Evolutionary conservation across 2,329 filamentous ascomycete species (phyloP), one percentile per base, ranked within the genome.

Genomic region (Acarospora socialis): DNA sequence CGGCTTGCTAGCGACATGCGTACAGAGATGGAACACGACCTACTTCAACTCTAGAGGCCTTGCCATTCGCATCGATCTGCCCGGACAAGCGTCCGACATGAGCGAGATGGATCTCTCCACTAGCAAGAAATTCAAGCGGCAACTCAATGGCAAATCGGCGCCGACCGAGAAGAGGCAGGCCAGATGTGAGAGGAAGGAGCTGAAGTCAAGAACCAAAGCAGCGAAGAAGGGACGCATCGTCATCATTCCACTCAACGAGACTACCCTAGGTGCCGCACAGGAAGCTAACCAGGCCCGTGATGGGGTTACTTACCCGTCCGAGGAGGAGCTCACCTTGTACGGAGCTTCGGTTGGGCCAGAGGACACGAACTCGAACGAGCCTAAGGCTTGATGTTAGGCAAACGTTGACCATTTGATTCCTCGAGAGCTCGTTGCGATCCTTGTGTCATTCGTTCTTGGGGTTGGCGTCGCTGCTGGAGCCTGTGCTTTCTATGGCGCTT

Each of bases 221-320:
- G 25, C 23, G 19, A 13, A 13, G 5, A 40, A 38, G 21, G 21
- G 22, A 17, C 18, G 37, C 12, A 40, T 40, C 8, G 14, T 40
- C 8, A 14, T 40, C n/a, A 6, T 28, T 3, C 32, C 35, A 4
- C 13, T 37, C 5, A 15, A 28, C 10, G 17, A n/a, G 26, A 6
- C 15, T n/a, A 10, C 26, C 5, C 10, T 15, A 19, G 17, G 13
- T 23, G 13, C 4, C n/a, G 13, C n/a, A 15, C 26, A n/a, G 12
- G n/a, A 19, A 15, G 15, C n/a, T n/a, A 28, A 15, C 17, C 17
- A n/a, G 26, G 12, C 8, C 26, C 4, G n/a, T 14, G n/a, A 13
- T 17, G 27, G 27, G 18, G n/a, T n/a, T n/a, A n/a, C n/a, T n/a
- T n/a, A n/a, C n/a, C n/a, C n/a, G n/a, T n/a, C n/a, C n/a, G n/a